phyloP scores from a whole-genome alignment of 371 early-diverging fungal genomes.

The Circinella umbellata region DNA sequence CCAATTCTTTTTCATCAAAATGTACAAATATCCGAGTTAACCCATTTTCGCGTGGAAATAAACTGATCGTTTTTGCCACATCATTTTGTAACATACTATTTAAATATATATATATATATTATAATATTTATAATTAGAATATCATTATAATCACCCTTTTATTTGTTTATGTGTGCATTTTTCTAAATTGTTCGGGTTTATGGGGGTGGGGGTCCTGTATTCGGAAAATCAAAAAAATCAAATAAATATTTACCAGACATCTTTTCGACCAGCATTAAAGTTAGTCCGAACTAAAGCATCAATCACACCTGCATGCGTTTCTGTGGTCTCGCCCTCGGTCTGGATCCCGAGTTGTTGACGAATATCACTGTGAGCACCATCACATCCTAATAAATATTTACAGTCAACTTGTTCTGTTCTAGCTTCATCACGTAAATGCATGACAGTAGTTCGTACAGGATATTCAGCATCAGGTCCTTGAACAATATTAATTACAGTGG shows the following conservation, averaged over 20 bases:
- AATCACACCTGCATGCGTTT: constrained; percentile 48
- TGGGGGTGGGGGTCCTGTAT: too few species aligned
- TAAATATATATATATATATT: not conserved
- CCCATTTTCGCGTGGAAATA: constrained; percentile 53
- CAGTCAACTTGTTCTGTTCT: constrained; percentile 39
- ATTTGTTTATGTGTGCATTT: too few species aligned
- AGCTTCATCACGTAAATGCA: constrained; percentile 38
- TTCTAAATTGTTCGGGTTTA: too few species aligned
- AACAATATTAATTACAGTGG: constrained; percentile 35
- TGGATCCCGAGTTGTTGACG: constrained; percentile 39
- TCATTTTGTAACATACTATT: constrained; percentile 45
- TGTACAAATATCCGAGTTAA: constrained; percentile 53
- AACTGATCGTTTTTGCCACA: constrained; percentile 38
- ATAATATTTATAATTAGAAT: too few species aligned
- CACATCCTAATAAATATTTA: constrained; percentile 48
- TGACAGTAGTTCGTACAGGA: constrained; percentile 39
- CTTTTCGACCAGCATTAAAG: constrained; percentile 40
- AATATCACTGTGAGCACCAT: constrained; percentile 53
- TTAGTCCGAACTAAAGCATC: constrained; percentile 54
- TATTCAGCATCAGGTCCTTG: constrained; percentile 20
- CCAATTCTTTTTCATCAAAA: constrained; percentile 42
- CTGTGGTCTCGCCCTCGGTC: constrained; percentile 46
- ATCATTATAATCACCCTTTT: too few species aligned
- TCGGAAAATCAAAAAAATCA: not conserved
- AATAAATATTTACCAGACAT: constrained; percentile 42